A percentile compares a stretch with the other conserved stretches of the same genome.
phyloP scores from a whole-genome alignment of 192 early-diverging fungal genomes.

The Rhizophagus prolifer region DNA sequence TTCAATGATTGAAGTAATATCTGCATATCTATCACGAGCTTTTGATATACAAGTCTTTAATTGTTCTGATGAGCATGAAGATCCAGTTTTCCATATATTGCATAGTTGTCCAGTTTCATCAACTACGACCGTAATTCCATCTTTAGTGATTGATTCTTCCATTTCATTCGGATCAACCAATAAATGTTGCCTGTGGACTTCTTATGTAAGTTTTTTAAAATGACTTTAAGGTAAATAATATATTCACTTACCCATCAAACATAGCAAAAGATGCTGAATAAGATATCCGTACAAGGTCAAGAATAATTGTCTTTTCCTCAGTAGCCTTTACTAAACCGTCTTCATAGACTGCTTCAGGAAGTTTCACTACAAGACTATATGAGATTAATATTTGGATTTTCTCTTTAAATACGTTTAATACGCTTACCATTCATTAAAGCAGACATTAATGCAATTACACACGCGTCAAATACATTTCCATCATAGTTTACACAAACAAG shows the following conservation, averaged over 20 bases:
- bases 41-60: constrained; percentile 1
- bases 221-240: background rate
- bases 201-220: background rate
- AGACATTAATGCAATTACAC: constrained; percentile 73
- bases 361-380: constrained; percentile 50
- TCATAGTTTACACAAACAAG: constrained; percentile 90
- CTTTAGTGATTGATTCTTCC: constrained; percentile 61
- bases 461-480: constrained; percentile 88
- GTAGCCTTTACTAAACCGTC: constrained; percentile 66
- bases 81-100: constrained; percentile 56
- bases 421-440: constrained; percentile 68
- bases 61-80: constrained; percentile 34
- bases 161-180: constrained; percentile 72
- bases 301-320: constrained; percentile 36
- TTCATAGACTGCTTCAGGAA: constrained; percentile 68
- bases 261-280: constrained; percentile 65
- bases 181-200: constrained; percentile 6
- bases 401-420: background rate
- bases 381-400: constrained; percentile 7
- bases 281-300: constrained; percentile 51
- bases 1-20: background rate
- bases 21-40: constrained; percentile 16
- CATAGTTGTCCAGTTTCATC: constrained; percentile 60
- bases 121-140: constrained; percentile 55
- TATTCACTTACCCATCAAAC: constrained; percentile 53